Conservation (phyloP, 805 yeast species). For the Hanseniaspora nectarophila region DNA sequence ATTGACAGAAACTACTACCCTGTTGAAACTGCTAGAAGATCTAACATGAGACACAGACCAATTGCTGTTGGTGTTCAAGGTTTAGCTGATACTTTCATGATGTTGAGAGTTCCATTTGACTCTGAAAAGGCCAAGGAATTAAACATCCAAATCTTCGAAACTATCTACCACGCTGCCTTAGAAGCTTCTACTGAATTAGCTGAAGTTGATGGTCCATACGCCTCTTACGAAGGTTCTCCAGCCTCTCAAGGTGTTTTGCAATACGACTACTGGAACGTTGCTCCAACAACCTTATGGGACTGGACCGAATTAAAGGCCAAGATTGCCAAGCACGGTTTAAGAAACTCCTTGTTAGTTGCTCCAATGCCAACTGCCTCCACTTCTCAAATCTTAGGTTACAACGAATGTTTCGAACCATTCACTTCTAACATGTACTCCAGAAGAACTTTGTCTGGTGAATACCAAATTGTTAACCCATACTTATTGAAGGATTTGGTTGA, state of each 20-base stretch:
- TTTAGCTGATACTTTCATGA: conserved; percentile 76
- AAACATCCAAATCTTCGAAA: conserved; percentile 82
- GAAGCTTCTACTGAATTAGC: conserved; percentile 84
- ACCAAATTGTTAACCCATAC: conserved; percentile 82
- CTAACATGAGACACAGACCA: conserved; percentile 80
- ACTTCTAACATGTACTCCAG: conserved; percentile 87
- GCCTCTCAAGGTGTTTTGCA: conserved; percentile 76
- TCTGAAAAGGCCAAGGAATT: conserved; percentile 63
- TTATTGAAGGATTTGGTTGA: conserved; percentile 70
- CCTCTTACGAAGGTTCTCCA: conserved; percentile 72
- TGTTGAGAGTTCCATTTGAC: conserved; percentile 74
- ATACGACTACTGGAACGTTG: conserved; percentile 73
- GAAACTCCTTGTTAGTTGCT: conserved; percentile 81
- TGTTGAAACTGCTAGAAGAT: conserved; percentile 55
- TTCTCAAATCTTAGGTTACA: conserved; percentile 85
- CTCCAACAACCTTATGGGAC: conserved; percentile 73
- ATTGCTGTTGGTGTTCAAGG: conserved; percentile 98
- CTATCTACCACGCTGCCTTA: conserved; percentile 86
- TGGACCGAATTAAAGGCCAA: conserved; percentile 63
- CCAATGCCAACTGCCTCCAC: conserved; percentile 99
- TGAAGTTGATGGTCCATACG: conserved; percentile 52
- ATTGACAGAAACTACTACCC: conserved; percentile 85
- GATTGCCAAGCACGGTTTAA: conserved; percentile 52
- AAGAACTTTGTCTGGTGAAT: conserved; percentile 86
- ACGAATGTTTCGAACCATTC: conserved; percentile 91